Percentiles rank a stretch among this genome's conserved stretches.
phyloP scores from a whole-genome alignment of 768 basidiomycete species.

The Boletus subparvulus region DNA sequence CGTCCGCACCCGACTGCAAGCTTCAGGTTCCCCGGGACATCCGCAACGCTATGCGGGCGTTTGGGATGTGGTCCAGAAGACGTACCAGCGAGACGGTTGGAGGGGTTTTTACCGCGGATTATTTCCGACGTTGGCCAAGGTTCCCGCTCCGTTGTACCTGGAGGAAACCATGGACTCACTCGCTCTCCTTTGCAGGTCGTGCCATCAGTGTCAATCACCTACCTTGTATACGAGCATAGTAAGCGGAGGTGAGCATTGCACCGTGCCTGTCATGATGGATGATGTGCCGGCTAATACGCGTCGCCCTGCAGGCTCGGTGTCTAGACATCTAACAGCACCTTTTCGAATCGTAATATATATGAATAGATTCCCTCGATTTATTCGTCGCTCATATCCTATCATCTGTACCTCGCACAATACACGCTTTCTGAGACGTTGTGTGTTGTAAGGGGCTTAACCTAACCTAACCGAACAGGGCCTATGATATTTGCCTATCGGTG shows the following conservation, averaged over 20 bases:
- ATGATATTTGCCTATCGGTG: not conserved
- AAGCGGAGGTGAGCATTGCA: slow-evolving; percentile 63
- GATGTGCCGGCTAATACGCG: slow-evolving; percentile 3
- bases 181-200: slow-evolving; percentile 60
- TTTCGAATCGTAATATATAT: slow-evolving; percentile 20
- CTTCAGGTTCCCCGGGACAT: slow-evolving; percentile 93
- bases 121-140: slow-evolving; percentile 91
- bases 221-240: slow-evolving; percentile 88
- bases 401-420: slow-evolving; percentile 29
- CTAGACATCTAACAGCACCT: slow-evolving; percentile 32
- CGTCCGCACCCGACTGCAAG: slow-evolving; percentile 92
- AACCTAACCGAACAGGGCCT: not conserved
- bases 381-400: slow-evolving; percentile 23
- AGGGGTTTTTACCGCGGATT: slow-evolving; percentile 92
- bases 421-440: slow-evolving; percentile 15
- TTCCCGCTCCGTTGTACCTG: slow-evolving; percentile 24
- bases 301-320: slow-evolving; percentile 55
- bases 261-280: not conserved
- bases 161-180: slow-evolving; percentile 1
- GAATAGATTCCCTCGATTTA: slow-evolving; percentile 26
- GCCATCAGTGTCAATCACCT: slow-evolving; percentile 95
- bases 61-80: slow-evolving; percentile 77
- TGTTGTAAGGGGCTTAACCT: not conserved
- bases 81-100: slow-evolving; percentile 86
- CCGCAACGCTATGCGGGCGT: slow-evolving; percentile 90